Evolutionary conservation across 1,284 basidiomycete genomes (phyloP).

Genomic region (Cronartium quercuum): DNA sequence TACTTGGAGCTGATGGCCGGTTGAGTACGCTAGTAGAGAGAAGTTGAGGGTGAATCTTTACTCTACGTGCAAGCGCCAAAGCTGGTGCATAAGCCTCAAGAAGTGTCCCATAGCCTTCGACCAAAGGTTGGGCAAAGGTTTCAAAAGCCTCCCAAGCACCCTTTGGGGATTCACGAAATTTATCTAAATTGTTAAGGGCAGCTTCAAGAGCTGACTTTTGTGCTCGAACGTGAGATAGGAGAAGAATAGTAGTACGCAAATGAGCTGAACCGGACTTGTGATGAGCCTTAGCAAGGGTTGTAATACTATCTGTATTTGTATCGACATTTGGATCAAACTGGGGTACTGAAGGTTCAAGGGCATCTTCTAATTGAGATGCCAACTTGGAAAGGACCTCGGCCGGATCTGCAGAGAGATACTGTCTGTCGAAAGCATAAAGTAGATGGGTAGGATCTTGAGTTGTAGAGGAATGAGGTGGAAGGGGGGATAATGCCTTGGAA

Average conservation of each 20-base stretch:
- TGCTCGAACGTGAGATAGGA: constrained; percentile 31
- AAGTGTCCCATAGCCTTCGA: constrained; percentile 23
- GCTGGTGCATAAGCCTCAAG: constrained; percentile 23
- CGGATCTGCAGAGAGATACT: constrained; percentile 27
- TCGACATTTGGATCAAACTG: neutral
- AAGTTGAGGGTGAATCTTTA: constrained; percentile 33
- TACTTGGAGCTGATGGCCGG: neutral
- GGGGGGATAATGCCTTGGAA: neutral
- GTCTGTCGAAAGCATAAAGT: constrained; percentile 33
- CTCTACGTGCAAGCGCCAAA: constrained; percentile 16
- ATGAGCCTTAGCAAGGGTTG: constrained; percentile 3
- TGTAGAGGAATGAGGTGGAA: neutral
- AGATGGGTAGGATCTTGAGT: constrained; percentile 7
- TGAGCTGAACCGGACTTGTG: constrained; percentile 6
- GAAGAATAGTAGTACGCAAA: constrained; percentile 26
- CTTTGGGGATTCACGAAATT: constrained; percentile 27
- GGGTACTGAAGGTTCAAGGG: constrained; percentile 11
- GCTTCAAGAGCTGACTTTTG: constrained; percentile 26
- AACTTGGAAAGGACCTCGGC: constrained; percentile 5
- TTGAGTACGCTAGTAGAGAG: constrained; percentile 12
- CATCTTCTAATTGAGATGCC: constrained; percentile 11
- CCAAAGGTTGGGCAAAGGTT: constrained; percentile 26
- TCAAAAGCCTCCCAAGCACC: constrained; percentile 33
- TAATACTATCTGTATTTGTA: neutral
- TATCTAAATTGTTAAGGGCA: constrained; percentile 36